A percentile compares a stretch with the other conserved stretches of the same genome.
Conservation (phyloP, 2,329 filamentous ascomycete genomes). For the Akanthomyces uredinophilus region DNA sequence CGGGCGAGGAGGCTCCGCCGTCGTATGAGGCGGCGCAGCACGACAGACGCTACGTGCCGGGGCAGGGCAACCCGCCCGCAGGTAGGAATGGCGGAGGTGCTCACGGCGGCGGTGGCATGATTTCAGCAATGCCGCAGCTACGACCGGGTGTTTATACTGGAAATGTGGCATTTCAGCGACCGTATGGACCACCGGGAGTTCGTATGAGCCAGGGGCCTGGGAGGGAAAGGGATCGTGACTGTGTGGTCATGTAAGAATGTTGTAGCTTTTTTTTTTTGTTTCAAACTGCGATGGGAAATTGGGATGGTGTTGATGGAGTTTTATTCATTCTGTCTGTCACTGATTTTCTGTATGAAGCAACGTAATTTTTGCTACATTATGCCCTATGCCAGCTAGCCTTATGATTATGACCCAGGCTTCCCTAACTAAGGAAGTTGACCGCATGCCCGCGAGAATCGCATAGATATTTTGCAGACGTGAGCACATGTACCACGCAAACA, state of each 20-base stretch:
- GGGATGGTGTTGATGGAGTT: not conserved
- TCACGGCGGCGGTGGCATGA: not conserved
- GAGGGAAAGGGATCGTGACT: conserved; percentile 30
- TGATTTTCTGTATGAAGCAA: not conserved
- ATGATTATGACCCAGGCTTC: too few species aligned
- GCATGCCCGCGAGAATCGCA: too few species aligned
- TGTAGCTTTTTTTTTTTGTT: not conserved
- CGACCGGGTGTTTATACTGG: not conserved
- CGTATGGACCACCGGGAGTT: conserved; percentile 6
- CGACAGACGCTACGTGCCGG: conserved; percentile 46
- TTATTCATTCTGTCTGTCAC: not conserved
- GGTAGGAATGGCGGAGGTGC: too few species aligned
- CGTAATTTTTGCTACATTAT: not conserved
- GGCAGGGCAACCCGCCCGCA: conserved; percentile 22
- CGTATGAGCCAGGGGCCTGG: conserved; percentile 3
- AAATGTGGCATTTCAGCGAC: too few species aligned
- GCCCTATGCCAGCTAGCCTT: not conserved
- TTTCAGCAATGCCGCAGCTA: not conserved
- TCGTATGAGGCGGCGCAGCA: conserved; percentile 54
- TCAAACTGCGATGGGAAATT: not conserved
- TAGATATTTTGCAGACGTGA: too few species aligned
- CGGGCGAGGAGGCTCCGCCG: conserved; percentile 45
- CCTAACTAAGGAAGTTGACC: too few species aligned
- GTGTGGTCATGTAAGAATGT: conserved; percentile 40
- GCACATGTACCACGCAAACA: too few species aligned